A percentile compares a stretch with the other conserved stretches of the same genome.
Conservation (phyloP, 2,329 filamentous ascomycete species). For the Sporothrix pseudoabietina region DNA sequence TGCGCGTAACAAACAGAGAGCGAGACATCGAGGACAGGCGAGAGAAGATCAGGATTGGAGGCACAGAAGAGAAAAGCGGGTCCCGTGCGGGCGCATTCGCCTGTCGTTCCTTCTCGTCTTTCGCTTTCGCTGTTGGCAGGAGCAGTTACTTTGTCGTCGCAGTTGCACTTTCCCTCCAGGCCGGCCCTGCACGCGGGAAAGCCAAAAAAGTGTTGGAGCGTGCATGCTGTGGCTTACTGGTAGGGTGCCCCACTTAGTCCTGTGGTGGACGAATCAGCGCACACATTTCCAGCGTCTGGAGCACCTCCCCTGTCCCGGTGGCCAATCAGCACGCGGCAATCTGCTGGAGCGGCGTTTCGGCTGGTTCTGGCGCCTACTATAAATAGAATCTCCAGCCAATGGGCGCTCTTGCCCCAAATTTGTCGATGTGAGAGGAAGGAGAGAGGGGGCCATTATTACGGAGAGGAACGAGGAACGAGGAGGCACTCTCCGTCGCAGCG, state of each 20-base stretch:
- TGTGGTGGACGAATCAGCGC: constrained; percentile 25
- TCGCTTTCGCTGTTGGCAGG: neutral
- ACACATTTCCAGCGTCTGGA: constrained; percentile 18
- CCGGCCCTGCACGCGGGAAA: constrained; percentile 4
- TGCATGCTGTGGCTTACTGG: constrained; percentile 26
- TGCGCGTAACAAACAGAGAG: neutral
- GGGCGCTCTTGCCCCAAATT: constrained; percentile 25
- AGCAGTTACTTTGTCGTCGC: neutral
- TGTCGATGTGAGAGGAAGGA: neutral
- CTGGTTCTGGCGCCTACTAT: constrained; percentile 36
- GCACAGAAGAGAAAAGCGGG: constrained; percentile 20
- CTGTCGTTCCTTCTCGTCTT: neutral
- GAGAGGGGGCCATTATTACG: constrained; percentile 11
- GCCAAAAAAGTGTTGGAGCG: constrained; percentile 23
- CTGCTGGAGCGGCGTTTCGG: constrained; percentile 34
- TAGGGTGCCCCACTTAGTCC: constrained; percentile 12
- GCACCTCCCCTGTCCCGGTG: neutral
- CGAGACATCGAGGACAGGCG: neutral
- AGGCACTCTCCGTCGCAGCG: constrained; percentile 16
- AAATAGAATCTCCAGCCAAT: constrained; percentile 35
- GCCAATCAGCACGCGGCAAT: constrained; percentile 30
- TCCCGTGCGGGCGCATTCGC: neutral
- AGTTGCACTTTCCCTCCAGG: neutral
- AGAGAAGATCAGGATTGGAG: neutral
- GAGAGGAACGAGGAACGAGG: constrained; percentile 7